phyloP scores from a whole-genome alignment of 768 basidiomycete genomes.

The Crepidotus variabilis region DNA sequence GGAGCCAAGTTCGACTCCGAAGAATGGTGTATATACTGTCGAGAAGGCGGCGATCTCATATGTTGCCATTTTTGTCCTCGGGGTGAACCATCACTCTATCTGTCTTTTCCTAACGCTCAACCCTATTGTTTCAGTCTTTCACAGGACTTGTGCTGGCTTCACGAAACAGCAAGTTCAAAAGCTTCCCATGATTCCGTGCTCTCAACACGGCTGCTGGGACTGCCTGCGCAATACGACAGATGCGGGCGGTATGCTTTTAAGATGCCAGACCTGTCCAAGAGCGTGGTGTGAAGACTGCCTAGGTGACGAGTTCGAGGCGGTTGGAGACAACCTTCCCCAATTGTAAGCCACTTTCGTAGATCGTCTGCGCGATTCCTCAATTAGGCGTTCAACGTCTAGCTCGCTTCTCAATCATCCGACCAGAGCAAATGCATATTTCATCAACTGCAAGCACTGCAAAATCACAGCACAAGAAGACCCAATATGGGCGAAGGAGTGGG shows the following conservation, averaged over 20 bases:
- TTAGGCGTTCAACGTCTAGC: too few species aligned
- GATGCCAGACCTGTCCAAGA: conserved; percentile 1
- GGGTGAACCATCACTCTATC: background rate
- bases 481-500: too few species aligned
- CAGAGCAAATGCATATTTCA: too few species aligned
- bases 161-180: background rate
- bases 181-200: background rate
- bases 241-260: conserved; percentile 4
- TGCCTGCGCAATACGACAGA: background rate
- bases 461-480: too few species aligned
- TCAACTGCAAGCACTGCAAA: too few species aligned
- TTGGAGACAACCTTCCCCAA: conserved; percentile 1
- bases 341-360: background rate
- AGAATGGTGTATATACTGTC: conserved; percentile 2
- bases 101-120: background rate
- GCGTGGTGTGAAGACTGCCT: conserved; percentile 2
- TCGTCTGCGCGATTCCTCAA: too few species aligned
- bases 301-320: background rate
- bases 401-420: too few species aligned
- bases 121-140: background rate
- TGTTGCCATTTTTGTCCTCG: background rate
- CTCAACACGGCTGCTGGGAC: background rate
- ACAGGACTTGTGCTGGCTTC: background rate
- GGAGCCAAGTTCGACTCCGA: background rate
- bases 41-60: conserved; percentile 1